Base-by-base conservation (phyloP, 768 basidiomycete species). In the Russula sp. region DNA sequence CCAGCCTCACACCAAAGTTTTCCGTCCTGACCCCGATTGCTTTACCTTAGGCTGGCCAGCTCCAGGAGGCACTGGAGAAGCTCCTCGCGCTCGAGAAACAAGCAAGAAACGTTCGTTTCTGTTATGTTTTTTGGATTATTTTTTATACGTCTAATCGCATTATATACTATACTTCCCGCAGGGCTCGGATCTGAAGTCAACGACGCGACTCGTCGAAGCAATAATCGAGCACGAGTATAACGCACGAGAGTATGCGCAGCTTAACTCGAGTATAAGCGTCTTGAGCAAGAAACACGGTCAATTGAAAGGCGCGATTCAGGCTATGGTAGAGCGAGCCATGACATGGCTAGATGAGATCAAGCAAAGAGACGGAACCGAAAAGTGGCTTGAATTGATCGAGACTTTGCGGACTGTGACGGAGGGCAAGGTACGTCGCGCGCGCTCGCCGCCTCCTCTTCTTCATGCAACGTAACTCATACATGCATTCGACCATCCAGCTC, bases 221-320 rank as follows among this genome's bases (percentile, higher is more conserved):
- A 81, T 90, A 65, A 76, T 86, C 32, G 81, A 88, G 65, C 81
- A 93, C 66, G 84, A 83, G 66, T 92, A 92, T 74, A 78, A 87
- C 67, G 85, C 85, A 26, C 81, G 80, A 63, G 83, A 96, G 72
- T 87, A 87, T 72, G 75, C 80, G 36, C 80, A 85, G 59, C 77
- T 95, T 62, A 94, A 94, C 72, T 79, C 82, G 10, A 86, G 82
- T 66, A 80, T 92, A 63, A 81, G 78, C 38, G 54, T 84, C 20
- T 76, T 97, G 69, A 89, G 88, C 76, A 98, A 97, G 82, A 98
- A 98, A 72, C 97, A 98, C 75, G 96, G 97, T 0, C 97, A 99
- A 73, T 80, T 98, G 68, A 95, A 98, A 74, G 90, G 83, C 56
- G 90, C 87, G 1, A 85, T 95, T 14, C 91, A 94, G 71, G 83